phyloP scores from a whole-genome alignment of 108 stramenopile species.

The Discostella pseudostelligera region DNA sequence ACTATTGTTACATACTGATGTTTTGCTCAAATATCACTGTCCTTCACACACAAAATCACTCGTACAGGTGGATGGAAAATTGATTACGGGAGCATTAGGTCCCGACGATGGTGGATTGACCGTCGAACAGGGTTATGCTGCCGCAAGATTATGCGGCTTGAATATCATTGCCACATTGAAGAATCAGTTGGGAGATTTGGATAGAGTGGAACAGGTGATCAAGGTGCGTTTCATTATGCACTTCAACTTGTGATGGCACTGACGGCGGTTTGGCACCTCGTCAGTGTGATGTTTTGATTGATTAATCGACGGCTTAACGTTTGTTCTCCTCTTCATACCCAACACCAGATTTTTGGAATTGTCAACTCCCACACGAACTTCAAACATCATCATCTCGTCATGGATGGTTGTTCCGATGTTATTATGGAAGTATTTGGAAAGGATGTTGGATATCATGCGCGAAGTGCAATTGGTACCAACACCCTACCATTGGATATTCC shows the following conservation, averaged over 20 bases:
- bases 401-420: slow-evolving; percentile 85
- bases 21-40: background rate
- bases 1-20: background rate
- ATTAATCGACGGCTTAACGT: no score
- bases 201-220: slow-evolving; percentile 78
- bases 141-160: slow-evolving; percentile 80
- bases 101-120: slow-evolving; percentile 56
- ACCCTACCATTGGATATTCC: slow-evolving; percentile 78
- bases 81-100: slow-evolving; percentile 82
- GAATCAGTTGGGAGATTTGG: slow-evolving; percentile 77
- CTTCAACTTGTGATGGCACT: no score
- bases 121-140: slow-evolving; percentile 84
- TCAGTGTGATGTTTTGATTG: no score
- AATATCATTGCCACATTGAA: slow-evolving; percentile 86
- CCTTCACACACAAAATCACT: background rate
- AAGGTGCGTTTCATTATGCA: slow-evolving; percentile 66
- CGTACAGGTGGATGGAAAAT: slow-evolving; percentile 55
- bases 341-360: slow-evolving; percentile 81
- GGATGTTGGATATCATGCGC: slow-evolving; percentile 79
- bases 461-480: slow-evolving; percentile 81
- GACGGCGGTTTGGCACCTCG: no score
- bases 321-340: no score
- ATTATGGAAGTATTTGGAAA: slow-evolving; percentile 84
- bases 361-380: slow-evolving; percentile 81
- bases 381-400: slow-evolving; percentile 80